Percentiles rank a stretch among this genome's conserved stretches.
Evolutionary conservation across 768 basidiomycete genomes (phyloP).

Genomic region (Mycena indigotica): DNA sequence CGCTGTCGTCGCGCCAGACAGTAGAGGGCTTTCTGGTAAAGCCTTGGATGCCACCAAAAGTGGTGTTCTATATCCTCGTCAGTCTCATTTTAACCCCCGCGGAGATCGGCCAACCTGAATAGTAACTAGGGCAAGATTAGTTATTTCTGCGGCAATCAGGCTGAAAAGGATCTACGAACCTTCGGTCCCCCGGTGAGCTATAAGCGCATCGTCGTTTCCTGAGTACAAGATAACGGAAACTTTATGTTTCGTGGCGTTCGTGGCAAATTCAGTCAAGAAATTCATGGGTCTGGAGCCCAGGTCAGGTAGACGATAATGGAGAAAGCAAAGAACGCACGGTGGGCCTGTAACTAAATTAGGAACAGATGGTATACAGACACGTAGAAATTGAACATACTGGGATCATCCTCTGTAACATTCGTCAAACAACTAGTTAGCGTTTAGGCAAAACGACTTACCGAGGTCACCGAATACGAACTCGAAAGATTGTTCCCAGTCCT

Average conservation of each 20-base stretch:
- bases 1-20: constrained; percentile 62
- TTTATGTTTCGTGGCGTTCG: constrained; percentile 56
- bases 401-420: constrained; percentile 34
- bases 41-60: constrained; percentile 76
- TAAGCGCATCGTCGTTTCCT: constrained; percentile 69
- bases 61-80: constrained; percentile 59
- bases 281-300: constrained; percentile 53
- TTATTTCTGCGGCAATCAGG: not conserved
- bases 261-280: constrained; percentile 66
- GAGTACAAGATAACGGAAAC: constrained; percentile 63
- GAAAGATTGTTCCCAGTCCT: constrained; percentile 44
- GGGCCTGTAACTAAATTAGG: constrained; percentile 30
- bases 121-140: constrained; percentile 42
- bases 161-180: constrained; percentile 37
- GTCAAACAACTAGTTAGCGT: constrained; percentile 3
- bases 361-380: not conserved
- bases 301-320: not conserved
- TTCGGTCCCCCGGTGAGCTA: constrained; percentile 66
- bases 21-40: constrained; percentile 72
- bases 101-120: constrained; percentile 47
- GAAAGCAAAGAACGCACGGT: constrained; percentile 29
- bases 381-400: constrained; percentile 35
- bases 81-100: not conserved
- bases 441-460: constrained; percentile 15
- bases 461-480: constrained; percentile 41